Evolutionary conservation across 805 yeast species (phyloP).

Genomic region (Yamadazyma paraphyllophila): DNA sequence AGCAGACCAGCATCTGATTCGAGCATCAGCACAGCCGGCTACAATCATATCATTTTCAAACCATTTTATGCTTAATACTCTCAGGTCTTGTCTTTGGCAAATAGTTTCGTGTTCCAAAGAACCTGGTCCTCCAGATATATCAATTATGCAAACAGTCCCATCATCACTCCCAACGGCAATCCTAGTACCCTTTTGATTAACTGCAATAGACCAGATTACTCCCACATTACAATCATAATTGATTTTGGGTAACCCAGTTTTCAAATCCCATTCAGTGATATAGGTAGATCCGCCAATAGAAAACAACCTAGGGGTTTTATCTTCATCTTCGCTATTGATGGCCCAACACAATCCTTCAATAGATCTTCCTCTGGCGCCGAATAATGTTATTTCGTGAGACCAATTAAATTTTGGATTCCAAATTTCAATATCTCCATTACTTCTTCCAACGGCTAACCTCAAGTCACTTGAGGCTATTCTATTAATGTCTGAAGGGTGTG

Average conservation of each 20-base stretch:
- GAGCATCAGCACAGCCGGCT: constrained; percentile 96
- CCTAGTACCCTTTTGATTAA: constrained; percentile 56
- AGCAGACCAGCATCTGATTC: constrained; percentile 77
- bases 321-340: constrained; percentile 36
- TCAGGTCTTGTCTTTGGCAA: constrained; percentile 78
- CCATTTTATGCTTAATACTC: constrained; percentile 82
- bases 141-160: constrained; percentile 81
- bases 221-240: constrained; percentile 92
- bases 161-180: constrained; percentile 94
- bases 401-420: constrained; percentile 88
- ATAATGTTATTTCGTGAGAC: constrained; percentile 69
- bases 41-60: constrained; percentile 59
- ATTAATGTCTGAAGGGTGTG: constrained; percentile 51
- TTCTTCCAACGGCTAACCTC: constrained; percentile 86
- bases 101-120: constrained; percentile 71
- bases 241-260: constrained; percentile 65
- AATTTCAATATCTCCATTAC: constrained; percentile 92
- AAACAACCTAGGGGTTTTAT: constrained; percentile 72
- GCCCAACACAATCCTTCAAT: constrained; percentile 91
- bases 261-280: constrained; percentile 88
- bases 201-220: constrained; percentile 84
- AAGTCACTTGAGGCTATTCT: constrained; percentile 46
- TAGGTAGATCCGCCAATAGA: constrained; percentile 92
- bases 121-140: constrained; percentile 86
- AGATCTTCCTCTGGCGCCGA: constrained; percentile 80